phyloP scores from a whole-genome alignment of 768 basidiomycete genomes.

The Tulasnella sp. region DNA sequence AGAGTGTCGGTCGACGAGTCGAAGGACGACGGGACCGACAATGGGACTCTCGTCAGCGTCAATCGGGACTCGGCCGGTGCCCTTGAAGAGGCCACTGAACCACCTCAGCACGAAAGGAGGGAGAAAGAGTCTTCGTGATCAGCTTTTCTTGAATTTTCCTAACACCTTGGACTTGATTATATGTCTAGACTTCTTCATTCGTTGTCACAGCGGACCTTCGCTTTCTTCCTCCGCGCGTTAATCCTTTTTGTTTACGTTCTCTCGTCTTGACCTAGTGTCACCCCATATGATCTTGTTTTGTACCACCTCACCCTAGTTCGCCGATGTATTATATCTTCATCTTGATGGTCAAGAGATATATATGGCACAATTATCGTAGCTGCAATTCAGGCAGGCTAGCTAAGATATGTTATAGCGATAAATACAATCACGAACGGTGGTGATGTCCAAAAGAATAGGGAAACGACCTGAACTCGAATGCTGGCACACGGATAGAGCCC shows the following conservation, averaged over 20 bases:
- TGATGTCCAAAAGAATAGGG: background rate
- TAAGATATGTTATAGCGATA: background rate
- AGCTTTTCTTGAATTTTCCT: background rate
- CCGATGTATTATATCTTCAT: too few species aligned
- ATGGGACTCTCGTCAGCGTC: background rate
- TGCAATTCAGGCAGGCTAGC: background rate
- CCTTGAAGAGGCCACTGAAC: background rate
- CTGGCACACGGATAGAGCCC: background rate
- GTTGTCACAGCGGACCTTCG: too few species aligned
- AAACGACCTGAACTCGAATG: too few species aligned
- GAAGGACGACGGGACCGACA: background rate
- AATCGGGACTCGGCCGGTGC: background rate
- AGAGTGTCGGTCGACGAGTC: background rate
- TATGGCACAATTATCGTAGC: too few species aligned
- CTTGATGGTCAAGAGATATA: too few species aligned
- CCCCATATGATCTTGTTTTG: too few species aligned
- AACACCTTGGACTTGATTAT: background rate
- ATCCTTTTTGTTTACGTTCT: too few species aligned
- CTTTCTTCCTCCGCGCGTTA: too few species aligned
- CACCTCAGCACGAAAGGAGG: background rate
- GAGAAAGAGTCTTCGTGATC: background rate
- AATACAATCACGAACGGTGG: background rate
- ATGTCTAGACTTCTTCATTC: background rate
- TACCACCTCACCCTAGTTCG: too few species aligned
- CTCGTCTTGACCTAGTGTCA: too few species aligned